phyloP scores from a whole-genome alignment of 306 rosid species.

The Pyrus communis region DNA sequence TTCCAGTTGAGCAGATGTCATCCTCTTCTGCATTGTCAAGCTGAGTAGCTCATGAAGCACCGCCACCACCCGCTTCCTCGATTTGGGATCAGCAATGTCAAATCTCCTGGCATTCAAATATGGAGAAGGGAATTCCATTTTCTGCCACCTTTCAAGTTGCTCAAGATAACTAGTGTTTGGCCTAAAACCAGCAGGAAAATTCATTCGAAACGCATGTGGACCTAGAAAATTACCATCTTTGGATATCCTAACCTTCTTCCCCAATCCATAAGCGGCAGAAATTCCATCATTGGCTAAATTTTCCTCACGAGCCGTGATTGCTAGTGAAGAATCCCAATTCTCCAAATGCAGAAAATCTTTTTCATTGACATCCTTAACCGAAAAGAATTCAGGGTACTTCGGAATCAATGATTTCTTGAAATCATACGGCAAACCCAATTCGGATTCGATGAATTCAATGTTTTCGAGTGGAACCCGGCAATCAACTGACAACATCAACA shows the following conservation, averaged over 20 bases:
- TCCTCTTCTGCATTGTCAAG: constrained; percentile 68
- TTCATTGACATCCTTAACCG: constrained; percentile 39
- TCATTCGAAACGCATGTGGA: constrained; percentile 53
- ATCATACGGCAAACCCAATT: constrained; percentile 53
- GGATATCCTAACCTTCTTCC: constrained; percentile 49
- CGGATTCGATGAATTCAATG: constrained; percentile 42
- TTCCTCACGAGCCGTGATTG: constrained; percentile 54
- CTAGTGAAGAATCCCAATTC: constrained; percentile 72
- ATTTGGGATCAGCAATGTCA: constrained; percentile 48
- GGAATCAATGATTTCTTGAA: constrained; percentile 44
- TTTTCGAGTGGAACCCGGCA: constrained; percentile 53
- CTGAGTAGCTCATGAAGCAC: constrained; percentile 86
- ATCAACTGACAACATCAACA: constrained; percentile 71
- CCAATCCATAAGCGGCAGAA: constrained; percentile 11
- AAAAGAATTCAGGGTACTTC: constrained; percentile 52
- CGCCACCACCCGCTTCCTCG: constrained; percentile 64
- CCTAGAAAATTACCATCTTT: constrained; percentile 63
- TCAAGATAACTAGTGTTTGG: constrained; percentile 59
- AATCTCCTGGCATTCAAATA: constrained; percentile 80
- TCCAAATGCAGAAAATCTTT: constrained; percentile 52
- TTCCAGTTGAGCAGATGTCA: constrained; percentile 76
- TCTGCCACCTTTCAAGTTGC: constrained; percentile 72
- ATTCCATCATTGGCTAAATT: constrained; percentile 33
- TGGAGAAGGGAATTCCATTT: constrained; percentile 79
- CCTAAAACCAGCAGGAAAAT: constrained; percentile 64